A percentile compares a stretch with the other conserved stretches of the same genome.
Conservation (phyloP, 495 filamentous ascomycete genomes). For the Parmelia sp. region DNA sequence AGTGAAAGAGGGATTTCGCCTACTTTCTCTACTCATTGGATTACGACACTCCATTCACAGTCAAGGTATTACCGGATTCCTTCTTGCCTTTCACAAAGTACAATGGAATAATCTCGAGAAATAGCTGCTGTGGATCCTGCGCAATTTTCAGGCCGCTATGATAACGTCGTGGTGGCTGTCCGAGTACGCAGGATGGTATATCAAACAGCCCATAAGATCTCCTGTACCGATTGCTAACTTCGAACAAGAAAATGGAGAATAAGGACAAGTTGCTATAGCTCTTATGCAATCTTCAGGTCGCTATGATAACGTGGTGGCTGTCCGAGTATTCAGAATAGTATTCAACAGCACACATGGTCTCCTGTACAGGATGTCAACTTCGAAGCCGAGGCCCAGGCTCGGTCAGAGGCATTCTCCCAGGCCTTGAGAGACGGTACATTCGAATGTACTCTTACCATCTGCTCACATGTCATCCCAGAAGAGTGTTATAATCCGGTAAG, state of each 20-base stretch:
- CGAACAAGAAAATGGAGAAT: slow-evolving; percentile 53
- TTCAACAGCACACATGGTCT: slow-evolving; percentile 55
- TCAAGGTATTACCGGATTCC: too few relatives aligned
- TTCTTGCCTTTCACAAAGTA: too few relatives aligned
- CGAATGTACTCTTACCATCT: slow-evolving; percentile 79
- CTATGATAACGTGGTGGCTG: slow-evolving; percentile 73
- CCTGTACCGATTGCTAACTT: too few relatives aligned
- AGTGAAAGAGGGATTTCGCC: too few relatives aligned
- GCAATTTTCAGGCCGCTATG: slow-evolving; percentile 68
- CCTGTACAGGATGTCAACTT: slow-evolving; percentile 51
- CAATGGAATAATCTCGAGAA: too few relatives aligned
- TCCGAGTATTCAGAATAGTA: slow-evolving; percentile 89
- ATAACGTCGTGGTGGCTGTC: slow-evolving; percentile 79
- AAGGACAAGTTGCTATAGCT: slow-evolving; percentile 61
- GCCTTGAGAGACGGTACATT: slow-evolving; percentile 86
- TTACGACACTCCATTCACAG: too few relatives aligned
- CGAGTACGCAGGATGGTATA: slow-evolving; percentile 85
- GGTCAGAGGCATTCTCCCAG: slow-evolving; percentile 63
- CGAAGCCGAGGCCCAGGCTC: slow-evolving; percentile 59
- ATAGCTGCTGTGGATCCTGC: slow-evolving; percentile 59
- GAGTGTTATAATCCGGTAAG: slow-evolving; percentile 80
- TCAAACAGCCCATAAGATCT: slow-evolving; percentile 55
- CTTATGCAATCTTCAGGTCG: slow-evolving; percentile 66
- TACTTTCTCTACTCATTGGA: too few relatives aligned
- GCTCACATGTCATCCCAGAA: slow-evolving; percentile 64